A percentile compares a stretch with the other conserved stretches of the same genome.
Evolutionary conservation across 441 rosid species (phyloP).

Genomic region (Erysimum cheiri): DNA sequence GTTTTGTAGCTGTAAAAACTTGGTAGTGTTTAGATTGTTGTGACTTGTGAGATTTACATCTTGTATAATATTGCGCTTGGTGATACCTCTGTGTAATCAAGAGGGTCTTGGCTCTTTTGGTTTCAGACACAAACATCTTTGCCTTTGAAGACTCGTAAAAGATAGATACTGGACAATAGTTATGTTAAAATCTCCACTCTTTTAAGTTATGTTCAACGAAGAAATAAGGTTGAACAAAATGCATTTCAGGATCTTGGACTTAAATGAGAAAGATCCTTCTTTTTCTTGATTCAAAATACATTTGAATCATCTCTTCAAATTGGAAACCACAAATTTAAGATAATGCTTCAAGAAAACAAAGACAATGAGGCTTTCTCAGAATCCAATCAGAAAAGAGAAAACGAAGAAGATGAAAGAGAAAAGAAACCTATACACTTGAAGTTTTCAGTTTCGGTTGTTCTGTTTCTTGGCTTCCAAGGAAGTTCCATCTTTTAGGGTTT

Average conservation of each 20-base stretch:
- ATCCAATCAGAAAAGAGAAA: constrained; percentile 40
- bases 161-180: constrained; percentile 18
- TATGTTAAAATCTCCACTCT: constrained; percentile 13
- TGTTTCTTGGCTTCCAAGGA: constrained; percentile 76
- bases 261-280: constrained; percentile 35
- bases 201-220: constrained; percentile 23
- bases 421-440: constrained; percentile 54
- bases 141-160: constrained; percentile 33
- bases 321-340: constrained; percentile 35
- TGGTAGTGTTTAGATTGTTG: constrained; percentile 35
- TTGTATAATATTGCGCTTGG: constrained; percentile 41
- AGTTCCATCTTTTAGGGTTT: constrained; percentile 89
- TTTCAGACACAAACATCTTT: constrained; percentile 25
- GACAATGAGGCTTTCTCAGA: constrained; percentile 33
- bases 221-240: constrained; percentile 15
- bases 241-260: constrained; percentile 26
- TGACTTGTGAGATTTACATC: constrained; percentile 39
- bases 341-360: constrained; percentile 28
- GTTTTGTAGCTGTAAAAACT: constrained; percentile 44
- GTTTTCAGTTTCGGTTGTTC: constrained; percentile 53
- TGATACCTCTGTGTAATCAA: constrained; percentile 7
- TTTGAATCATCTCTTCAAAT: constrained; percentile 40
- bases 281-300: constrained; percentile 27
- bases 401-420: constrained; percentile 28
- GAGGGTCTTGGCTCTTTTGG: constrained; percentile 15